Percentiles rank a stretch among this genome's conserved stretches.
Conservation (phyloP, 495 filamentous ascomycete species). For the Neurospora sp. region DNA sequence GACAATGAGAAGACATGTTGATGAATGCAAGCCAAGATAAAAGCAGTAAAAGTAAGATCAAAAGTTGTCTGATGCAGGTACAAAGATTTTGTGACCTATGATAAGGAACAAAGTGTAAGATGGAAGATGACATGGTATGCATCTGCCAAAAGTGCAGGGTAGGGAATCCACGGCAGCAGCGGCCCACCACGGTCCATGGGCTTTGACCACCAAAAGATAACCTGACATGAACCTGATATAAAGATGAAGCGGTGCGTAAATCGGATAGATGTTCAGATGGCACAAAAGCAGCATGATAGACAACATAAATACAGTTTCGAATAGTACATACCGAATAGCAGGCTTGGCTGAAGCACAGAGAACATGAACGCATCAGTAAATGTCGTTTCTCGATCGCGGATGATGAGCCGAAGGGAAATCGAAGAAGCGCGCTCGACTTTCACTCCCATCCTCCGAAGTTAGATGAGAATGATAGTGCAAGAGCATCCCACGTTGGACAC, state of each 20-base stretch:
- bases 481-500: neutral
- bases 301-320: too few relatives aligned
- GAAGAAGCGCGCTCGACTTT: neutral
- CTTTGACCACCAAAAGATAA: neutral
- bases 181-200: neutral
- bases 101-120: neutral
- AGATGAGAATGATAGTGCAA: neutral
- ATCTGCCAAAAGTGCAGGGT: neutral
- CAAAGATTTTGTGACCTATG: neutral
- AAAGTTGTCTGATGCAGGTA: neutral
- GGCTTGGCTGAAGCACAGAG: slow-evolving; percentile 37
- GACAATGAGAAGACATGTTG: neutral
- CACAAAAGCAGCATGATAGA: neutral
- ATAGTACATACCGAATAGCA: slow-evolving; percentile 53
- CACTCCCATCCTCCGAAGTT: neutral
- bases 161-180: too few relatives aligned
- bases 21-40: neutral
- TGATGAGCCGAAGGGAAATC: neutral
- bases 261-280: neutral
- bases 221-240: neutral
- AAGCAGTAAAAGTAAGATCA: neutral
- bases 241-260: neutral
- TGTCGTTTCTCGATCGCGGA: neutral
- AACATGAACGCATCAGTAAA: neutral
- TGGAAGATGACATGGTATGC: neutral